A percentile compares a stretch with the other conserved stretches of the same genome.
Evolutionary conservation across 768 basidiomycete species (phyloP).

Genomic region (Naganishia friedmannii): DNA sequence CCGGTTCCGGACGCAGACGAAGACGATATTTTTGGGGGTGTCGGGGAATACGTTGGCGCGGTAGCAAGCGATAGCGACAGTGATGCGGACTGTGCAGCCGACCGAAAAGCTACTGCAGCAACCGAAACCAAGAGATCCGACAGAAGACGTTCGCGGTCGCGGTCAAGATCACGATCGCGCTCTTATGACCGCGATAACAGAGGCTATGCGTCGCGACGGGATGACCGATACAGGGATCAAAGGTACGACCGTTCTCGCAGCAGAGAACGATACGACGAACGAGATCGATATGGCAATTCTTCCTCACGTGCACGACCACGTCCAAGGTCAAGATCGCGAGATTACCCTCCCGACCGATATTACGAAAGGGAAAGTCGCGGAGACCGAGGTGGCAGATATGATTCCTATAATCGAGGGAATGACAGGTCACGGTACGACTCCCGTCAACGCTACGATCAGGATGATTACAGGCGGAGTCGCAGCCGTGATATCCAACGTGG

Average conservation of each 20-base stretch:
- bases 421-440: constrained; percentile 11
- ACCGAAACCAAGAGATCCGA: neutral
- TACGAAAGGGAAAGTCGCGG: constrained; percentile 9
- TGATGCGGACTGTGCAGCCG: constrained; percentile 4
- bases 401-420: constrained; percentile 22
- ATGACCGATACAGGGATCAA: neutral
- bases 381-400: constrained; percentile 1
- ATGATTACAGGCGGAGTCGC: constrained; percentile 10
- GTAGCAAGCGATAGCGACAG: constrained; percentile 54
- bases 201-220: neutral
- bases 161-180: constrained; percentile 24
- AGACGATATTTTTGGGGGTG: constrained; percentile 82
- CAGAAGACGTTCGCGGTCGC: constrained; percentile 16
- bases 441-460: neutral
- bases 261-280: constrained; percentile 8
- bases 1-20: constrained; percentile 57
- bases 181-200: neutral
- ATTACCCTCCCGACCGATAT: constrained; percentile 1
- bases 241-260: constrained; percentile 1
- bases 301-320: neutral
- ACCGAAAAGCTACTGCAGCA: neutral
- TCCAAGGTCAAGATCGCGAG: constrained; percentile 26
- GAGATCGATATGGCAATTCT: constrained; percentile 25
- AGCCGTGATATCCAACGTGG: constrained; percentile 9
- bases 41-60: constrained; percentile 75